phyloP scores from a whole-genome alignment of 73 alveolate species.

The Paramecium sexaurelia region DNA sequence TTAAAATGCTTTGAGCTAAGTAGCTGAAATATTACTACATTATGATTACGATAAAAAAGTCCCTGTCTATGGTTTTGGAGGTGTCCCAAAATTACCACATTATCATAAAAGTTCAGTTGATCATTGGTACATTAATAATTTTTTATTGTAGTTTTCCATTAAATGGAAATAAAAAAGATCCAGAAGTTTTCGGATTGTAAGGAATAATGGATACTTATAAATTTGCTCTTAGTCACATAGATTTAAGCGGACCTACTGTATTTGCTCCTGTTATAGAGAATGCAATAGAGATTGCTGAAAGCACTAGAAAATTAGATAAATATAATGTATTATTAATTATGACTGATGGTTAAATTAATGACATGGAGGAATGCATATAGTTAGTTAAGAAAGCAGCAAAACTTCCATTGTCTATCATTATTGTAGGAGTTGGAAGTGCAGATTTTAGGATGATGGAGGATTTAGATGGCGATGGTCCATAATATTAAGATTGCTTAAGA shows the following conservation, averaged over 20 bases:
- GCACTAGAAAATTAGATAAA: not conserved
- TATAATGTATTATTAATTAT: constrained; percentile 77
- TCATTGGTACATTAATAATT: constrained; percentile 46
- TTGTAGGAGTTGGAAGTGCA: constrained; percentile 88
- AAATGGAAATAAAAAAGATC: constrained; percentile 77
- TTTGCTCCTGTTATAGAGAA: constrained; percentile 7
- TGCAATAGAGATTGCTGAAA: constrained; percentile 5
- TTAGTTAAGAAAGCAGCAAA: constrained; percentile 80
- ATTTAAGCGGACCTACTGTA: constrained; percentile 81
- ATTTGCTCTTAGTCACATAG: constrained; percentile 55
- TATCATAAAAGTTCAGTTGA: not conserved
- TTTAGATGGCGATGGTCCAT: constrained; percentile 90
- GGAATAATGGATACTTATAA: constrained; percentile 80
- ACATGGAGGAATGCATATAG: constrained; percentile 82
- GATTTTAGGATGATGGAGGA: constrained; percentile 74
- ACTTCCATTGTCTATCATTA: constrained; percentile 86
- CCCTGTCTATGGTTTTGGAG: constrained; percentile 98
- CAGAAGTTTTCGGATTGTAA: constrained; percentile 79
- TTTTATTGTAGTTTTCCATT: constrained; percentile 91
- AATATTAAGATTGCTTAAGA: constrained; percentile 77
- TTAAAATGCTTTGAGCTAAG: constrained; percentile 82
- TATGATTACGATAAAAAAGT: constrained; percentile 88
- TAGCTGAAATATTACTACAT: constrained; percentile 82
- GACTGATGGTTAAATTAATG: constrained; percentile 95
- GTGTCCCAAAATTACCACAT: constrained; percentile 75